A percentile compares a stretch with the other conserved stretches of the same genome.
Conservation (phyloP, 495 filamentous ascomycete genomes). For the Recurvomyces mirabilis region DNA sequence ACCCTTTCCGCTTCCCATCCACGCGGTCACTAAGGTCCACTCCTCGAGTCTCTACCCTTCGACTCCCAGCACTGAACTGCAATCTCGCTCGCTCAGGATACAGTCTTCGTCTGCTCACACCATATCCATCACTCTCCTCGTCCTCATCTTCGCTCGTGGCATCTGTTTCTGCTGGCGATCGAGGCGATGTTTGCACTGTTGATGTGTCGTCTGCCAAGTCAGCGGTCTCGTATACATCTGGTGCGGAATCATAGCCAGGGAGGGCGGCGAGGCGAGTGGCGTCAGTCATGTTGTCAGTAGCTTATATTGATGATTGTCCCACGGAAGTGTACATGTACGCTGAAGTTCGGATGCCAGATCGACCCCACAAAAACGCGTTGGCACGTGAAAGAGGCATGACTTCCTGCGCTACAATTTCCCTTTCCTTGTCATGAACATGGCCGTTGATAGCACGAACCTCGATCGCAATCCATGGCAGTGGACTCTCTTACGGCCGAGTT, state of each 20-base stretch:
- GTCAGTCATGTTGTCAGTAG: slow-evolving; percentile 1
- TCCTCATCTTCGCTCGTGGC: slow-evolving; percentile 5
- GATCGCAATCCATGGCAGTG: too few species aligned
- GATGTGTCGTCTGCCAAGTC: slow-evolving; percentile 7
- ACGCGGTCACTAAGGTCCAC: slow-evolving; percentile 14
- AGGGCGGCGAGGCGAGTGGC: slow-evolving; percentile 10
- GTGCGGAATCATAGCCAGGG: slow-evolving; percentile 22
- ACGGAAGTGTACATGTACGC: too few species aligned
- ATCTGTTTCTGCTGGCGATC: not conserved
- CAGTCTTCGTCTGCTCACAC: slow-evolving; percentile 9
- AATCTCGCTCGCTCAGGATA: slow-evolving; percentile 7
- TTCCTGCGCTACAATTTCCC: too few species aligned
- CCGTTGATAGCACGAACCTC: too few species aligned
- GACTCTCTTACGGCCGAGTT: too few species aligned
- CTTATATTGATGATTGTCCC: too few species aligned
- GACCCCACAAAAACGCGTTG: too few species aligned
- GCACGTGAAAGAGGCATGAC: too few species aligned
- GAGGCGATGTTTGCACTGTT: not conserved
- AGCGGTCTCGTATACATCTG: slow-evolving; percentile 25
- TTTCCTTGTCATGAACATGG: too few species aligned
- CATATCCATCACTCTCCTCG: slow-evolving; percentile 1
- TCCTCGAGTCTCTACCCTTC: slow-evolving; percentile 2
- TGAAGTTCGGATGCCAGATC: too few species aligned
- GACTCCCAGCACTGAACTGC: slow-evolving; percentile 1
- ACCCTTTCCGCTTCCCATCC: slow-evolving; percentile 8